Base-by-base conservation (phyloP, 2,329 filamentous ascomycete species). In the Pochonia chlamydosporia region DNA sequence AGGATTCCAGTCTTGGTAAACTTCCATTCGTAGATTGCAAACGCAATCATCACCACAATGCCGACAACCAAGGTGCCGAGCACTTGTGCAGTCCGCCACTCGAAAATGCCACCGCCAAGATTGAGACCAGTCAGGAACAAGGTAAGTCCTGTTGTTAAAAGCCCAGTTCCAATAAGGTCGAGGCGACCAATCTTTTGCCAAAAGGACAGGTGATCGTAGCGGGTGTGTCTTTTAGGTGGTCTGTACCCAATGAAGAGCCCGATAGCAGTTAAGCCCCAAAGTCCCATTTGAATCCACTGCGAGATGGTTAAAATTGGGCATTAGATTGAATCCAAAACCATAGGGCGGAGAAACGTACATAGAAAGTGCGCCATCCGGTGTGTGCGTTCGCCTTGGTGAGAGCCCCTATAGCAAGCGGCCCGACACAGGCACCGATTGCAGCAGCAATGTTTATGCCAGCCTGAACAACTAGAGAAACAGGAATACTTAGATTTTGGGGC, bases 261-360 rank as follows among this genome's bases (percentile, higher is more conserved):
- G 5, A 46, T 25, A 5, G 33, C 44, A 5, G 31, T 26, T 16
- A 25, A n/a, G 10, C 33, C 44, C 44, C 44, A 46, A 3, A 46
- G 21, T 8, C 11, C 44, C 44, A 46, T 40, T 30, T 46, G 44
- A n/a, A 46, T 5, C 44, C 44, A 46, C 11, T n/a, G n/a, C n/a
- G n/a, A n/a, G n/a, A n/a, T n/a, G n/a, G n/a, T n/a, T n/a, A n/a
- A n/a, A n/a, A n/a, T n/a, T n/a, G n/a, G n/a, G n/a, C n/a, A n/a
- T n/a, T n/a, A n/a, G n/a, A n/a, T n/a, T n/a, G n/a, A n/a, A n/a
- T n/a, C n/a, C n/a, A n/a, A n/a, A n/a, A n/a, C n/a, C n/a, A n/a
- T n/a, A n/a, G n/a, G n/a, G n/a, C n/a, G n/a, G n/a, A n/a, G n/a
- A n/a, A n/a, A n/a, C n/a, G n/a, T n/a, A n/a, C n/a, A n/a, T 6